These are phyloP conservation scores for Wickerhamiella infanticola DNA, from an alignment of 1,139 yeast species.

Conservation along the genomic window DNA sequence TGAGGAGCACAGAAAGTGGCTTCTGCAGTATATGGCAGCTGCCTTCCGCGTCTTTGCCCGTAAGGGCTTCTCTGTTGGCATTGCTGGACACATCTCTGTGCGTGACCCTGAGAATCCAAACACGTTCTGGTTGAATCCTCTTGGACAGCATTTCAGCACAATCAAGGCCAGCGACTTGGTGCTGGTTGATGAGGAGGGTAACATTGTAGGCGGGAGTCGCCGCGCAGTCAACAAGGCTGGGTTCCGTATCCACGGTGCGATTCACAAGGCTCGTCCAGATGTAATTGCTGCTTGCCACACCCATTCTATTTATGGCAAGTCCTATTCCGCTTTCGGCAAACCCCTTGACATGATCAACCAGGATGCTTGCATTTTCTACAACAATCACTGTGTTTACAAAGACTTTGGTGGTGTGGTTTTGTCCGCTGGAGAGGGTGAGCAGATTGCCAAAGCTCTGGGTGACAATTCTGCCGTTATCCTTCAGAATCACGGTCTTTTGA, in stretches of 20 bases:
- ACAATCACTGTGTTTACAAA: conserved; percentile 46
- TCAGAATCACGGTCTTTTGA: conserved; percentile 65
- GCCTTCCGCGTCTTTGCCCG: conserved; percentile 69
- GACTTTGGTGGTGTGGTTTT: conserved; percentile 73
- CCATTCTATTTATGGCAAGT: conserved; percentile 60
- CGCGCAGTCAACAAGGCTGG: conserved; percentile 67
- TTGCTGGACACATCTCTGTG: conserved; percentile 69
- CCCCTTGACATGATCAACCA: conserved; percentile 69
- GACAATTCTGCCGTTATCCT: conserved; percentile 47
- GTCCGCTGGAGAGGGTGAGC: conserved; percentile 54
- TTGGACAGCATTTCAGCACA: conserved; percentile 55
- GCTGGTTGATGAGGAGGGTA: conserved; percentile 57
- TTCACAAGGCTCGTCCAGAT: conserved; percentile 66
- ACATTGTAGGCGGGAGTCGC: conserved; percentile 51
- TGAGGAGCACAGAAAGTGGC: conserved; percentile 14
- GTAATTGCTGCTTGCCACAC: conserved; percentile 73
- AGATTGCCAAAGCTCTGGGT: conserved; percentile 54
- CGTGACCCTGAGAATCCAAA: conserved; percentile 59
- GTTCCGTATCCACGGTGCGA: conserved; percentile 60
- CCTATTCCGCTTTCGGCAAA: conserved; percentile 56
- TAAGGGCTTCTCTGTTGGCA: conserved; percentile 58
- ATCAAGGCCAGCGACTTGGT: conserved; percentile 62
- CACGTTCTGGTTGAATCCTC: conserved; percentile 70
- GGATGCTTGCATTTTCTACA: conserved; percentile 56
- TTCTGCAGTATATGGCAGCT: conserved; percentile 57